A percentile compares a stretch with the other conserved stretches of the same genome.
These are phyloP conservation scores for Plasmodium knowlesi DNA, from an alignment of 169 alveolate genomes.

Conservation along the genomic window DNA sequence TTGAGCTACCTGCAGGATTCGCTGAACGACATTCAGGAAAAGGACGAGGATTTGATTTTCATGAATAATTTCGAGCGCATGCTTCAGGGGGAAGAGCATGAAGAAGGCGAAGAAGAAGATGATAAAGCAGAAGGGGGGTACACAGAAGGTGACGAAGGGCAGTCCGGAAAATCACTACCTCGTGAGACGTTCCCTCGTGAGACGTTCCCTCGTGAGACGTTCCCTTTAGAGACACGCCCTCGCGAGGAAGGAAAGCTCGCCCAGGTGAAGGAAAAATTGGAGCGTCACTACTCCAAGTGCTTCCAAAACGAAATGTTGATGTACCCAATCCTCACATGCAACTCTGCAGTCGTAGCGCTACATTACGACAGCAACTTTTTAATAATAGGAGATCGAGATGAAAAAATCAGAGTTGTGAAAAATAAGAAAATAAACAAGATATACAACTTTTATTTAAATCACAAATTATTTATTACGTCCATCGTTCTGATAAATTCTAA, in stretches of 20 bases:
- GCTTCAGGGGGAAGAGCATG: neutral
- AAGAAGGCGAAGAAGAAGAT: neutral
- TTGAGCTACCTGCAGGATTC: slow-evolving; percentile 35
- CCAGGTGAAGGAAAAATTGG: slow-evolving; percentile 19
- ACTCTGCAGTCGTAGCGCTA: slow-evolving; percentile 33
- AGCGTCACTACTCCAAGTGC: slow-evolving; percentile 33
- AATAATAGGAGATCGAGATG: slow-evolving; percentile 72
- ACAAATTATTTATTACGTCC: slow-evolving; percentile 56
- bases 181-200: neutral
- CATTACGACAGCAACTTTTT: slow-evolving; percentile 56
- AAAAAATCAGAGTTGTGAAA: slow-evolving; percentile 68
- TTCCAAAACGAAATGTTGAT: slow-evolving; percentile 16
- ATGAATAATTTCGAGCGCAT: slow-evolving; percentile 50
- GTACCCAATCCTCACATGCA: slow-evolving; percentile 43
- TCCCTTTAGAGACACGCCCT: neutral
- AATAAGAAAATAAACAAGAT: slow-evolving; percentile 39
- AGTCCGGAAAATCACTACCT: neutral
- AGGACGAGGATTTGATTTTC: slow-evolving; percentile 70
- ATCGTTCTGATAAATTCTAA: slow-evolving; percentile 24
- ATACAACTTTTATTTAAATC: slow-evolving; percentile 71
- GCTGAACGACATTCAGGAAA: slow-evolving; percentile 47
- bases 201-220: neutral
- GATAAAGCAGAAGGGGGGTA: neutral
- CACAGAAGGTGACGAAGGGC: neutral
- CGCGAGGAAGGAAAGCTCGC: slow-evolving; percentile 9